Base-by-base conservation (phyloP, 768 basidiomycete genomes). In the Lactarius psammicola region DNA sequence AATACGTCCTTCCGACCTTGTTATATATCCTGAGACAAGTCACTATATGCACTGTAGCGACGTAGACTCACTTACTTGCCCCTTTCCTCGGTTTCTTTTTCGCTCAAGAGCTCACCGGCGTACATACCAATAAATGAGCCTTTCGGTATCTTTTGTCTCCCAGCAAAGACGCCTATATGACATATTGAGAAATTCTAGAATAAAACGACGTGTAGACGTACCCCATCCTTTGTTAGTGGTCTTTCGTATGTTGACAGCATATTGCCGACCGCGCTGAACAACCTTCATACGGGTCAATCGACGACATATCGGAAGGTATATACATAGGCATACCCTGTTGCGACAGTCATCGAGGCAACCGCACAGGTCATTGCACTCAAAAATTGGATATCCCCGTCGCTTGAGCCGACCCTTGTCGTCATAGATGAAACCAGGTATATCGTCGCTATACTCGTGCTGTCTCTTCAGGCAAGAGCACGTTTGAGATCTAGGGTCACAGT, bases 211-310 rank as follows among this genome's bases (percentile, higher is more conserved):
- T 17, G 38, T 38, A 36, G 20, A 75, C 81, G 59, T 70, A 89
- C 94, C 94, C 94, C 94, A 96, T 49, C 94, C 94, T 75, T 94
- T 95, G 51, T 84, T 74, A 46, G 73, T 68, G 0, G 94, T 95
- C 74, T 89, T 88, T 58, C 81, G 80, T 40, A 97, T 85, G 36
- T 81, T 79, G 15, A 95, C 79, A 0, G 79, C 75, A 62, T 80
- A 79, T 69, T 83, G 85, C 40, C 94, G 79, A 1, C 94, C 95
- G 64, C 85, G 82, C 71, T 95, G 94, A 15, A 93, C 89, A 55
- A 95, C 90, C 92, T 95, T 63, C 10, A 67, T 4, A 28, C 51
- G 15, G 58, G 56, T 34, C 59, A 56, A 15, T 23, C 31, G 51
- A 28, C 11, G 30, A 53, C 18, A 26, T 36, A 28, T 31, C 40